Base-by-base conservation (phyloP, 139 green algal species). In the Asterochloris erici region DNA sequence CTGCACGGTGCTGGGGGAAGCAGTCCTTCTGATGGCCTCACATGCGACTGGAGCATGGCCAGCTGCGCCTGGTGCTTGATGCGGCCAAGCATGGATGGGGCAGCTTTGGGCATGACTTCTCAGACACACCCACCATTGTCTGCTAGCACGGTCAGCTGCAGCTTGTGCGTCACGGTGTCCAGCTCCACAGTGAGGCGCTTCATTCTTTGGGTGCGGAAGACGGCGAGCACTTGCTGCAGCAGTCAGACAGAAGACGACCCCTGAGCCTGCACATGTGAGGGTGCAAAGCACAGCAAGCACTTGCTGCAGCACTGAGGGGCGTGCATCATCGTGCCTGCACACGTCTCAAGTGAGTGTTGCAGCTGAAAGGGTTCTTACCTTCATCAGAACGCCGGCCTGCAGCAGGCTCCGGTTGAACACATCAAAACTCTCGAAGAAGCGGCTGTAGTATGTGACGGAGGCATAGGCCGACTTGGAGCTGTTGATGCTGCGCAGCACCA, bases 401-500 rank as follows among this genome's bases (percentile, higher is more conserved):
- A 96, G 81, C 17, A 91, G 74, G 6, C 61, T 82, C 28, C 70
- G 74, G 19, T 85, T 84, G 63, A 92, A 92, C 10, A 95, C 79
- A 24, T 90, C 86, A 76, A 95, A 95, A 15, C 21, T 63, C 54
- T 91, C 87, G 62, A 93, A 93, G 77, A 95, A 96, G 11, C 27
- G 68, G 27, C 81, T 86, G 27, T 85, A 74, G 73, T 91, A 91
- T 9, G 85, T 92, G 61, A 95, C 77, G 0, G 87, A 91, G 19
- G 96, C 84, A 81, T 92, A 93, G 24, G 92, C 93, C 15, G 91
- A 93, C 11, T 85, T 84, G 9, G 91, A 88, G 16, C 84, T 89
- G 84, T 95, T 96, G 64, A 96, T 93, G 79, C 73, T 83, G 1
- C 91, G 83, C 83, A 96, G 82, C 11, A 93, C 80, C 61, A 95